Conservation (phyloP, 192 early-diverging fungal species). For the Backusella tuberculispora region DNA sequence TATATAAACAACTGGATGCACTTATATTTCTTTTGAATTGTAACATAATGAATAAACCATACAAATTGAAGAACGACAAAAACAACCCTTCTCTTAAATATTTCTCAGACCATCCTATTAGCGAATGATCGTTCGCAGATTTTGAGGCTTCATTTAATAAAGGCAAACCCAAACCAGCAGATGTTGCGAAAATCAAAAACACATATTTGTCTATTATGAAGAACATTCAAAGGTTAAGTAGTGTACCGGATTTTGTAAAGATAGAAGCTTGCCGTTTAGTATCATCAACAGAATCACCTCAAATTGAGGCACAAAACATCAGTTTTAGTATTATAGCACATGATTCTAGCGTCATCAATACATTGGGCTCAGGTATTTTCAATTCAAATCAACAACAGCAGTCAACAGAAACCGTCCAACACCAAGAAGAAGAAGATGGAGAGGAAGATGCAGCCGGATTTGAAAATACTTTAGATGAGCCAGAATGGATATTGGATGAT, state of each 20-base stretch:
- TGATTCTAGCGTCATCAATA: background rate
- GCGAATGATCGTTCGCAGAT: constrained; percentile 9
- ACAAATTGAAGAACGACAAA: background rate
- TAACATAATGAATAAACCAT: background rate
- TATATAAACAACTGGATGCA: no score
- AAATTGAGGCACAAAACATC: background rate
- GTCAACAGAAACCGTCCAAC: no score
- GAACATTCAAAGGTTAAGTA: background rate
- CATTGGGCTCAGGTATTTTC: no score
- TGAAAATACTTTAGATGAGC: background rate
- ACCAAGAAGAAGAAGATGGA: background rate
- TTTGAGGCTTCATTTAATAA: background rate
- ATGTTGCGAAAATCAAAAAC: background rate
- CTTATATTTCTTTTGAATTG: no score
- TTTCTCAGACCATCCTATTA: constrained; percentile 6
- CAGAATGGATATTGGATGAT: background rate
- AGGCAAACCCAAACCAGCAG: background rate
- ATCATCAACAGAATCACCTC: background rate
- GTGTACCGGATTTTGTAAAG: background rate
- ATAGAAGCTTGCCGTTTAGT: constrained; percentile 11
- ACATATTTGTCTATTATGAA: background rate
- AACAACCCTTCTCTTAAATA: constrained; percentile 4
- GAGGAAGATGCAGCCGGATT: background rate
- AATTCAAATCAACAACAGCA: no score
- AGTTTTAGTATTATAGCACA: background rate